Evolutionary conservation across 768 basidiomycete genomes (phyloP).

Genomic region (Mycena vitilis): DNA sequence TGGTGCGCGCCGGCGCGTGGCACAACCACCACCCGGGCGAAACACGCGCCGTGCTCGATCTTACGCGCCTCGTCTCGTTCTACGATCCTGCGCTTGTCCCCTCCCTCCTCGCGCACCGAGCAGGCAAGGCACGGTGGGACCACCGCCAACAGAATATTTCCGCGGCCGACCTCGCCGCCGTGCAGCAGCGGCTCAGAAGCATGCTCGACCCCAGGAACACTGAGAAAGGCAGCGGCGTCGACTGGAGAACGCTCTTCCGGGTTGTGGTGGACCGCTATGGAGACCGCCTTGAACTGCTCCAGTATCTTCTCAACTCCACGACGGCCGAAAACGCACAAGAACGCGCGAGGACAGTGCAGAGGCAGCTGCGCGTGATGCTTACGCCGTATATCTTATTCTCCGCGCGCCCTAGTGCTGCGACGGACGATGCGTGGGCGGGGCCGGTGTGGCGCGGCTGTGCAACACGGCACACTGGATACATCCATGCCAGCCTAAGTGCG

Average conservation of each 20-base stretch:
- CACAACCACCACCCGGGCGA: too few relatives aligned
- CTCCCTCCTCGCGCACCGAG: conserved; percentile 38
- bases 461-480: conserved; percentile 29
- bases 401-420: background rate
- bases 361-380: conserved; percentile 1
- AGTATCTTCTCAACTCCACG: conserved; percentile 2
- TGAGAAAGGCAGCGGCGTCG: background rate
- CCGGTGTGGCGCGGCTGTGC: conserved; percentile 46
- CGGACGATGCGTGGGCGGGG: conserved; percentile 41
- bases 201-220: conserved; percentile 9
- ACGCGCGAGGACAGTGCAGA: background rate
- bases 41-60: too few relatives aligned
- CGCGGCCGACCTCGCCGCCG: conserved; percentile 34
- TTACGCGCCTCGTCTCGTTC: conserved; percentile 31
- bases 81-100: conserved; percentile 47
- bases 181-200: conserved; percentile 27
- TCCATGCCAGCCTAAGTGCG: background rate
- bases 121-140: conserved; percentile 39
- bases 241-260: background rate
- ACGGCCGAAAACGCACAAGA: background rate
- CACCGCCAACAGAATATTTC: conserved; percentile 45
- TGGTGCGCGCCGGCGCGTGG: too few relatives aligned
- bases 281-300: background rate
- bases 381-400: background rate
- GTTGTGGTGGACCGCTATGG: background rate